A percentile compares a stretch with the other conserved stretches of the same genome.
Evolutionary conservation across 345 rosid species (phyloP).

Genomic region (Eucalyptus coolabah): DNA sequence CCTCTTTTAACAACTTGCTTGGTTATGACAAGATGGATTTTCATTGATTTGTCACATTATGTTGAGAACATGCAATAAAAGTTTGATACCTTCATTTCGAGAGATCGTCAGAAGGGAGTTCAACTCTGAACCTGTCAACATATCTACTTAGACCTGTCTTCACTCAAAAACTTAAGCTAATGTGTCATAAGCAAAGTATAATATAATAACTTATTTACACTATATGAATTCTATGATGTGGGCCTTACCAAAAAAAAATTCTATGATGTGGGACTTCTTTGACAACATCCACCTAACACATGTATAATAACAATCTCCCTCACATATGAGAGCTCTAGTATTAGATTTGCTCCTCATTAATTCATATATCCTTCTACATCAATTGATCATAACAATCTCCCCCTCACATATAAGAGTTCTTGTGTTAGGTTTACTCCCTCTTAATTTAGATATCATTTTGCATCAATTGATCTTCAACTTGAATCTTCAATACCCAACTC

Average conservation of each 20-base stretch:
- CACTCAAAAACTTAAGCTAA: background rate
- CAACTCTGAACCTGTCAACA: background rate
- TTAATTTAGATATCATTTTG: too few relatives aligned
- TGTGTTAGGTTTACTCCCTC: too few relatives aligned
- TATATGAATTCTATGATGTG: background rate
- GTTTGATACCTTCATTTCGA: too few relatives aligned
- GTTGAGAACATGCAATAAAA: too few relatives aligned
- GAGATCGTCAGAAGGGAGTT: background rate
- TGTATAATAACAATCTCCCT: too few relatives aligned
- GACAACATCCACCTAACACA: background rate
- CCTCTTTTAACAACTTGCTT: background rate
- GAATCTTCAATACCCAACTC: too few relatives aligned
- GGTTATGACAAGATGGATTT: background rate
- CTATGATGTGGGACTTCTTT: background rate
- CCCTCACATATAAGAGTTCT: too few relatives aligned
- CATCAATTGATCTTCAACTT: too few relatives aligned
- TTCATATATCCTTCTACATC: fast-evolving
- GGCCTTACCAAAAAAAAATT: background rate
- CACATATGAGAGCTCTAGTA: too few relatives aligned
- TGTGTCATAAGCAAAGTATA: too few relatives aligned
- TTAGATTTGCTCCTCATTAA: too few relatives aligned
- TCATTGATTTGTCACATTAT: background rate
- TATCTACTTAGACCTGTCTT: fast-evolving
- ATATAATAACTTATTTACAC: background rate
- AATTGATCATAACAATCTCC: too few relatives aligned